These are phyloP conservation scores for Ustilago hordei DNA, from an alignment of 1,284 basidiomycete genomes.

Conservation along the genomic window DNA sequence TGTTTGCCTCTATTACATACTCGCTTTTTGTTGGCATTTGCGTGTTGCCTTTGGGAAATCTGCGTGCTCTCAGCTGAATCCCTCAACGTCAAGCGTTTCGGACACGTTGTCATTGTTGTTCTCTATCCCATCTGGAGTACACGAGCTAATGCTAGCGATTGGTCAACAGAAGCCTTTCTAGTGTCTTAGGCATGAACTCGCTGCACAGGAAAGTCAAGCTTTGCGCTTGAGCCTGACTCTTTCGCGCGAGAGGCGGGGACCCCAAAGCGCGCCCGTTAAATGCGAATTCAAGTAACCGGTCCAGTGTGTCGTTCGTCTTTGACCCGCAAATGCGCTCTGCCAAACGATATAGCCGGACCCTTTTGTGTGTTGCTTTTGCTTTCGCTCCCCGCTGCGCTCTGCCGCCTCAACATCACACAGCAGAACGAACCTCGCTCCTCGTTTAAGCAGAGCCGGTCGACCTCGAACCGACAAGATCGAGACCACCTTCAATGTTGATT, in stretches of 20 bases:
- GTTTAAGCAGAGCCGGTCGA: not conserved
- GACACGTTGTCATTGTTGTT: too few relatives aligned
- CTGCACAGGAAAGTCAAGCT: too few relatives aligned
- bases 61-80: too few relatives aligned
- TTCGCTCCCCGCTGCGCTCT: not conserved
- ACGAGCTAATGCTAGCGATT: too few relatives aligned
- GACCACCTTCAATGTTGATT: not conserved
- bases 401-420: not conserved
- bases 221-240: too few relatives aligned
- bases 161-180: too few relatives aligned
- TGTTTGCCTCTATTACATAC: too few relatives aligned
- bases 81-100: too few relatives aligned
- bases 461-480: not conserved
- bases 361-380: not conserved
- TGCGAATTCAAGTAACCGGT: slow-evolving; percentile 6
- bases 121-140: too few relatives aligned
- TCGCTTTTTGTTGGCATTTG: too few relatives aligned
- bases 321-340: slow-evolving; percentile 1
- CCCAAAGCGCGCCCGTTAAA: slow-evolving; percentile 14
- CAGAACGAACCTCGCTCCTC: not conserved
- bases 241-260: not conserved
- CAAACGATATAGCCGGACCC: not conserved
- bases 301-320: not conserved
- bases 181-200: too few relatives aligned
- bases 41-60: too few relatives aligned